Evolutionary conservation across 257 asterid species (phyloP), one percentile per base, ranked within the genome.

Genomic region (Capsicum rhomboideum): DNA sequence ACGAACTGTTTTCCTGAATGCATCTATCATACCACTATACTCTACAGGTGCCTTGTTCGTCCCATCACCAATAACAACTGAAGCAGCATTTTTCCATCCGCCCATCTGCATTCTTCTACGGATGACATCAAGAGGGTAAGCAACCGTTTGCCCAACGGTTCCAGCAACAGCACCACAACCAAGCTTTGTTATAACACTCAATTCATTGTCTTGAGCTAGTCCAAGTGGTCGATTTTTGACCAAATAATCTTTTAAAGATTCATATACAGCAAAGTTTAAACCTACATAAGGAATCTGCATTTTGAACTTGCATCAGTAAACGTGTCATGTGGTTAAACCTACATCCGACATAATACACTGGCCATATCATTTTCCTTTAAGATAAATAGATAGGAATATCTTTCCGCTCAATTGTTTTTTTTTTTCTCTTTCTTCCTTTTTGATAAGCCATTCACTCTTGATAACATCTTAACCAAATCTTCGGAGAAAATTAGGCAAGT

Each of bases 101-200:
- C 91, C 98, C 99, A 96, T 96, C 91, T 96, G 99, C 99, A 96
- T 96, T 90, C 99, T 91, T 85, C 99, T 86, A 40, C 98, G 98
- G 67, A 96, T 92, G 82, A 96, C 99, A 86, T 96, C 99, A 31
- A 96, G 97, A 28, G 99, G 99, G 88, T 96, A 96, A 20, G 99
- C 98, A 88, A 94, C 93, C 63, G 99, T 96, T 88, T 96, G 99
- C 52, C 99, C 99, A 83, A 94, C 93, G 63, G 99, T 94, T 79
- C 99, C 99, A 71, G 98, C 99, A 42, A 88, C 95, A 56, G 98
- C 98, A 82, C 99, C 99, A 53, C 99, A 97, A 7, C 92, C 94
- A 80, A 97, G 98, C 88, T 97, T 90, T 44, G 97, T 95, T 59
- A 86, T 89, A 44, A 97, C 92, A 67, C 99, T 93, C 90, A 97